Percentiles rank a stretch among this genome's conserved stretches.
phyloP scores from a whole-genome alignment of 2,329 filamentous ascomycete genomes.

The Colletotrichum nymphaeae region DNA sequence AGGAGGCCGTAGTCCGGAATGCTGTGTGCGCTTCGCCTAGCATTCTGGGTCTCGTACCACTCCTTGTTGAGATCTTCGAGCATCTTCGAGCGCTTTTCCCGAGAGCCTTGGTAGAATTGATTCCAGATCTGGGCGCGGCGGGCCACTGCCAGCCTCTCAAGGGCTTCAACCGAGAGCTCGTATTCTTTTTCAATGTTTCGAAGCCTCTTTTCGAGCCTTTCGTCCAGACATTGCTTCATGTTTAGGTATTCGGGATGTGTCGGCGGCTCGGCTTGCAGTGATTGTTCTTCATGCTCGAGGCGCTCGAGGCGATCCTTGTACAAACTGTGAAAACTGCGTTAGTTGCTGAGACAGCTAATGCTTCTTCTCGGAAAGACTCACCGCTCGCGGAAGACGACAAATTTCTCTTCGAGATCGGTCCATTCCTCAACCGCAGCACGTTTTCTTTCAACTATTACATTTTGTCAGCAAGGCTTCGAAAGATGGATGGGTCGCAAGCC shows the following conservation, averaged over 20 bases:
- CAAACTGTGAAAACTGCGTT: conserved; percentile 64
- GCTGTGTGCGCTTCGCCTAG: conserved; percentile 83
- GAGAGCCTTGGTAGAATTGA: conserved; percentile 88
- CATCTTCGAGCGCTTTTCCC: conserved; percentile 83
- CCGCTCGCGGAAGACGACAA: conserved; percentile 86
- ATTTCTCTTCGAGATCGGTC: conserved; percentile 86
- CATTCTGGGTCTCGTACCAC: conserved; percentile 93
- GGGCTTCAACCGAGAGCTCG: conserved; percentile 77
- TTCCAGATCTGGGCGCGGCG: conserved; percentile 88
- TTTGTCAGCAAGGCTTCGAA: neutral
- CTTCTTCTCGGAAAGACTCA: conserved; percentile 49
- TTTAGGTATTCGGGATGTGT: conserved; percentile 92
- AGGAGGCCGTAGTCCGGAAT: conserved; percentile 85
- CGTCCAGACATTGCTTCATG: conserved; percentile 89
- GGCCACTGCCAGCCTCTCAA: conserved; percentile 81
- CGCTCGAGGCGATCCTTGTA: conserved; percentile 89
- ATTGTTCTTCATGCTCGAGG: conserved; percentile 77
- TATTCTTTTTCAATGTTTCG: conserved; percentile 80
- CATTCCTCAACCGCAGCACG: conserved; percentile 84
- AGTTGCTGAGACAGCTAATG: neutral
- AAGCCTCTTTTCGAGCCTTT: conserved; percentile 83
- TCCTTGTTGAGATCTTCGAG: conserved; percentile 86
- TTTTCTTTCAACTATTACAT: conserved; percentile 76
- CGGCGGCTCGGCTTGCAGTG: conserved; percentile 68
- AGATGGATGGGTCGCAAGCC: neutral